Evolutionary conservation across 345 rosid species (phyloP).

Genomic region (Eucalyptus cloeziana): DNA sequence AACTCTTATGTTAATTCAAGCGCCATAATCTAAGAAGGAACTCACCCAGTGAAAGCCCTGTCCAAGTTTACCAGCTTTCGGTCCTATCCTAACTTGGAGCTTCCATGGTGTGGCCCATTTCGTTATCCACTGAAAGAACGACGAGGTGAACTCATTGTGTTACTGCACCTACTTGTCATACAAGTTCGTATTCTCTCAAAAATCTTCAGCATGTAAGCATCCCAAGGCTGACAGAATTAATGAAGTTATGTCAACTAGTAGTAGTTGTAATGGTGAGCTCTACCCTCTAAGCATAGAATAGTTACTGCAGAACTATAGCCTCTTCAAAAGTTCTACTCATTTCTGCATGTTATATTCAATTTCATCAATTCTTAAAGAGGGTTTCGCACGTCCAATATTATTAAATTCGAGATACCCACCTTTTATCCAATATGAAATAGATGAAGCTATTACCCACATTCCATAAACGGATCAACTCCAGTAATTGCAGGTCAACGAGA

Average conservation of each 20-base stretch:
- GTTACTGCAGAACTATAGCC: background rate
- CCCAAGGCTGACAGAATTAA: slow-evolving; percentile 44
- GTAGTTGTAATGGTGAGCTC: background rate
- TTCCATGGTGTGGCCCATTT: slow-evolving; percentile 14
- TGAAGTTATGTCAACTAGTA: background rate
- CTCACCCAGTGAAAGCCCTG: background rate
- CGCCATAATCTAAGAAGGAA: no score
- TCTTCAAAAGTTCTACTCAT: background rate
- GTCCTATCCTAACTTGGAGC: slow-evolving; percentile 75
- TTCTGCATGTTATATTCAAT: background rate
- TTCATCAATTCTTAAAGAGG: background rate
- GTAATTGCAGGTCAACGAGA: background rate
- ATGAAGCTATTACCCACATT: background rate
- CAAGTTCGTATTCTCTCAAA: slow-evolving; percentile 56
- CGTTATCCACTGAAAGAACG: slow-evolving; percentile 74
- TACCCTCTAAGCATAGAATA: background rate
- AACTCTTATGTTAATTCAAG: no score
- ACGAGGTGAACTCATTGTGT: slow-evolving; percentile 30
- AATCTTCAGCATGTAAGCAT: slow-evolving; percentile 71
- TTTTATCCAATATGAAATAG: background rate
- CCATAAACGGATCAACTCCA: background rate
- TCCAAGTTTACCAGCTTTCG: slow-evolving; percentile 23
- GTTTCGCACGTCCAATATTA: background rate
- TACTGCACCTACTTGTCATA: slow-evolving; percentile 69
- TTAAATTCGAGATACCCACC: background rate